These are phyloP conservation scores for Cytidiella melzeri DNA, from an alignment of 768 basidiomycete species.

Conservation along the genomic window DNA sequence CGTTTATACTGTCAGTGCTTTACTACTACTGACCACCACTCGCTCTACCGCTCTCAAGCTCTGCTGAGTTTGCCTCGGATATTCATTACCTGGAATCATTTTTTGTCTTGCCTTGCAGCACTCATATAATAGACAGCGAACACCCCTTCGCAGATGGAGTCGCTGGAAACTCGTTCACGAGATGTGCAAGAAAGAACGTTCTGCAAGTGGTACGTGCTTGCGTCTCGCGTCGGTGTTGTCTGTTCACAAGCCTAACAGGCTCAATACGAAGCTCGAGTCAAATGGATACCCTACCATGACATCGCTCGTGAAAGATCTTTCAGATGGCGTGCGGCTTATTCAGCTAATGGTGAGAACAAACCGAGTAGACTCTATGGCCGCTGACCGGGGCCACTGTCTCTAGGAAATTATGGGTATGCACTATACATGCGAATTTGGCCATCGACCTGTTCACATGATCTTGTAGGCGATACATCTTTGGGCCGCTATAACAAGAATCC, in stretches of 20 bases:
- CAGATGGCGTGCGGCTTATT: conserved; percentile 92
- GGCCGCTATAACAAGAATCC: conserved; percentile 93
- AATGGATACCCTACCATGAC: conserved; percentile 83
- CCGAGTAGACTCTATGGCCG: not conserved
- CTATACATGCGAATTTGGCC: too few relatives aligned
- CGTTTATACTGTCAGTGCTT: too few relatives aligned
- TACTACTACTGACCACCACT: too few relatives aligned
- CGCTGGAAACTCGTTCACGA: conserved; percentile 55
- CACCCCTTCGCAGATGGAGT: conserved; percentile 34
- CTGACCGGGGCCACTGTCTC: conserved; percentile 4
- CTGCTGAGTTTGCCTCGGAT: too few relatives aligned
- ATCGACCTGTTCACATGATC: too few relatives aligned
- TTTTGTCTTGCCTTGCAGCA: too few relatives aligned
- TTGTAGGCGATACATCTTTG: conserved; percentile 77
- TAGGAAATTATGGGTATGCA: conserved; percentile 93
- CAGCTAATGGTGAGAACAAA: conserved; percentile 74
- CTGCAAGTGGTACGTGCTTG: conserved; percentile 70
- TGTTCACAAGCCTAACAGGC: conserved; percentile 41
- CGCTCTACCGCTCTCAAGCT: too few relatives aligned
- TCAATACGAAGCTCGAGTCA: conserved; percentile 90
- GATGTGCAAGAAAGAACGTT: conserved; percentile 58
- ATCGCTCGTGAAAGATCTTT: conserved; percentile 85
- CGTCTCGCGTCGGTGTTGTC: not conserved
- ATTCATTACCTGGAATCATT: too few relatives aligned
- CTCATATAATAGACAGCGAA: too few relatives aligned